Base-by-base conservation (phyloP, 140 eudicot genomes). In the Ambrosia hybrid region DNA sequence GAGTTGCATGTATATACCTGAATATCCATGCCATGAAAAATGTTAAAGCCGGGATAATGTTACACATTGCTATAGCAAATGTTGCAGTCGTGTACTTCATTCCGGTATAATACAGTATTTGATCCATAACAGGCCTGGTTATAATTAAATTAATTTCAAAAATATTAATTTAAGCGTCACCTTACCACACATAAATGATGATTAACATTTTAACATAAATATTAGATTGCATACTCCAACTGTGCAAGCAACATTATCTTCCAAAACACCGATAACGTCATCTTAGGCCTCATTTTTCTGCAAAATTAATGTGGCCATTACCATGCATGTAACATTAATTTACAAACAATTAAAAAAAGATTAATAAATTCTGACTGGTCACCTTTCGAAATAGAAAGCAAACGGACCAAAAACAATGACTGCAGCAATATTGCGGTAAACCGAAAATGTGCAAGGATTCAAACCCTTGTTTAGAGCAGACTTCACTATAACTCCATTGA, bases 21-120 rank as follows among this genome's bases (percentile, higher is more conserved):
- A 82, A 67, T 45, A 83, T 83, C 91, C 87, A 85, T 11, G 91
- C 91, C 87, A 85, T 83, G 56, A 83, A 68, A 67, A 85, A 85
- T 6, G 91, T 85, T 61, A 85, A 56, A 68, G 90, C 90, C 1
- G 90, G 90, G 72, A 85, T 73, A 57, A 85, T 79, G 72, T 85
- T 85, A 71, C 82, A 80, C 87, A 85, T 82, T 11, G 90, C 84
- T 57, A 79, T 67, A 4, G 85, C 81, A 6, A 82, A 85, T 15
- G 90, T 85, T 3, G 87, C 87, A 6, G 90, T 80, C 7, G 90
- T 82, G 62, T 79, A 76, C 79, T 82, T 82, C 90, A 85, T 82
- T 73, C 90, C 90, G 0, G 79, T 57, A 49, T 82, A 85, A 70
- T 82, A 85, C 64, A 85, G 63, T 66, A 82, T 80, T 43, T 85